Evolutionary conservation across 140 eudicot species (phyloP).

Genomic region (Erigeron philadelphicus): DNA sequence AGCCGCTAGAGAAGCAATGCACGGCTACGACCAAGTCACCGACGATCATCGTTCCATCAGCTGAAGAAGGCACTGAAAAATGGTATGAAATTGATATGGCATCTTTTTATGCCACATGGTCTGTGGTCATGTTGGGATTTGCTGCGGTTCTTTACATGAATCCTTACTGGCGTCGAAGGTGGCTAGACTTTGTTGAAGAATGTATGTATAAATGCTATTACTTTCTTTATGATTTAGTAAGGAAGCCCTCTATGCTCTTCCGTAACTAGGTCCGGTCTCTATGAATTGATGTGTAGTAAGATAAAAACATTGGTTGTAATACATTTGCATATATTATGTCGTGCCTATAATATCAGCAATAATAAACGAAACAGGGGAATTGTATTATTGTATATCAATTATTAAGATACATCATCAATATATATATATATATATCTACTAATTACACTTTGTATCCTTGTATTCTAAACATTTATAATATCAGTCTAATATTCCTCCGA

Average conservation of each 20-base stretch:
- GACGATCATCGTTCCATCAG: not conserved
- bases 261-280: not conserved
- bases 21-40: not conserved
- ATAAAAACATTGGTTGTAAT: no score
- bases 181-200: slow-evolving; percentile 24
- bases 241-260: slow-evolving; percentile 12
- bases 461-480: no score
- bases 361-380: no score
- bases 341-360: no score
- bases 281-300: no score
- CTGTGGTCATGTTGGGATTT: slow-evolving; percentile 16
- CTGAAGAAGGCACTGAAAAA: slow-evolving; percentile 19
- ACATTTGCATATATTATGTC: no score
- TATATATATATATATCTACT: no score
- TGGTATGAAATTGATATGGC: slow-evolving; percentile 23
- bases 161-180: slow-evolving; percentile 30
- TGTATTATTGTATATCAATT: no score
- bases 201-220: slow-evolving; percentile 19
- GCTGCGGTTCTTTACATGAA: slow-evolving; percentile 19
- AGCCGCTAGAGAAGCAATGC: slow-evolving; percentile 29
- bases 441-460: no score
- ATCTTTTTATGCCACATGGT: not conserved
- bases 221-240: slow-evolving; percentile 17
- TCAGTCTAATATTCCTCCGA: no score
- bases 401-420: no score